phyloP scores from a whole-genome alignment of 495 filamentous ascomycete species.

The Aspergillus nidulans region DNA sequence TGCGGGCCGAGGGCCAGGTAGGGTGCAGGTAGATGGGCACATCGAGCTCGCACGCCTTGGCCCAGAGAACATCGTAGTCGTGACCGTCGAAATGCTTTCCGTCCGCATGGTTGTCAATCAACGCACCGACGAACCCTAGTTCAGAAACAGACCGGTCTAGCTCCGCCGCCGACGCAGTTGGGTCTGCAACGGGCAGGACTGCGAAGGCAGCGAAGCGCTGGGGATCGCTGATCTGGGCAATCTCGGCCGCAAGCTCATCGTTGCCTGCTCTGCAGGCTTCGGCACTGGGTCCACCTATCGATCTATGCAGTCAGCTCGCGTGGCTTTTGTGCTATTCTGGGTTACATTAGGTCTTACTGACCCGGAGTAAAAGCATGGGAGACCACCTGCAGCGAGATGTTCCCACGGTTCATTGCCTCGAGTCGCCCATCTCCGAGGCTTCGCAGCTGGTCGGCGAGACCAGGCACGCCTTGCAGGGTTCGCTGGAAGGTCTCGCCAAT shows the following conservation, averaged over 20 bases:
- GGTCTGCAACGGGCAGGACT: constrained; percentile 37
- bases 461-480: background rate
- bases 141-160: constrained; percentile 44
- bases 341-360: background rate
- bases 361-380: background rate
- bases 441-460: background rate
- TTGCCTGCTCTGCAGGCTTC: background rate
- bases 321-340: background rate
- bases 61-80: constrained; percentile 49
- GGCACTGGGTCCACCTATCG: background rate
- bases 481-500: background rate
- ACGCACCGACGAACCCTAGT: constrained; percentile 45
- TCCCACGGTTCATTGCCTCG: background rate
- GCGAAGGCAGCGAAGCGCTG: constrained; percentile 46
- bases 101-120: constrained; percentile 25
- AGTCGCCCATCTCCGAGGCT: background rate
- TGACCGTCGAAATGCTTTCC: constrained; percentile 35
- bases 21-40: constrained; percentile 57
- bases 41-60: constrained; percentile 39
- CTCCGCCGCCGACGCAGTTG: constrained; percentile 40
- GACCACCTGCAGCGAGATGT: background rate
- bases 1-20: constrained; percentile 15
- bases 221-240: constrained; percentile 5
- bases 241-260: background rate
- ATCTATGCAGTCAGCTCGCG: background rate